These are phyloP conservation scores for Populus deltoides DNA, from an alignment of 345 rosid species.

Conservation along the genomic window DNA sequence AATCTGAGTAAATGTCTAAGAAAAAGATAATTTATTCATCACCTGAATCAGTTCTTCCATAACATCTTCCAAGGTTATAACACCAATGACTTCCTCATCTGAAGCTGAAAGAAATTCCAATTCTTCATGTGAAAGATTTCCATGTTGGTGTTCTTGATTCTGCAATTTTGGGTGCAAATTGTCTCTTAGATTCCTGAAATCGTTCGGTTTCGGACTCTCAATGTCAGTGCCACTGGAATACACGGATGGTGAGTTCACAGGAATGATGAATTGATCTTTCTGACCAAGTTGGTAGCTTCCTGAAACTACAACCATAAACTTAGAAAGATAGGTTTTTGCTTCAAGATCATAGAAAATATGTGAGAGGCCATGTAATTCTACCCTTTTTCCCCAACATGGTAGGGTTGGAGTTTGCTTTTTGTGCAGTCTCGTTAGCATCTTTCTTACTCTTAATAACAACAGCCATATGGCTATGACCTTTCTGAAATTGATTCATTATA, in stretches of 20 bases:
- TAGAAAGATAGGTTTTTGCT: background rate
- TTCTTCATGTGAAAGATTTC: conserved; percentile 17
- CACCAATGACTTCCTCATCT: conserved; percentile 62
- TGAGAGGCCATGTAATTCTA: background rate
- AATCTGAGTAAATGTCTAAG: too few species aligned
- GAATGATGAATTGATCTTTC: conserved; percentile 22
- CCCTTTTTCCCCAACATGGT: conserved; percentile 17
- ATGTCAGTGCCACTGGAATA: conserved; percentile 17
- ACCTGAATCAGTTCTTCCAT: conserved; percentile 87
- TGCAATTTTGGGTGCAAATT: conserved; percentile 4
- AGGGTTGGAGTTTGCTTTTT: conserved; percentile 21
- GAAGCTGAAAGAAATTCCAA: conserved; percentile 30
- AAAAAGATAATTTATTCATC: background rate
- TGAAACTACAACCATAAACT: conserved; percentile 7
- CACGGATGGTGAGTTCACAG: conserved; percentile 19
- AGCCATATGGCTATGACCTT: conserved; percentile 47
- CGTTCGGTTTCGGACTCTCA: conserved; percentile 20
- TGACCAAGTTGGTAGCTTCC: conserved; percentile 24
- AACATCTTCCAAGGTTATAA: conserved; percentile 88
- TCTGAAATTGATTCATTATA: conserved; percentile 45
- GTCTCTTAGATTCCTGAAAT: background rate
- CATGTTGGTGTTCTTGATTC: conserved; percentile 20
- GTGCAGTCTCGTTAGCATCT: conserved; percentile 26
- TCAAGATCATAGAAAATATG: too few species aligned
- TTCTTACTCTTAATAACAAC: conserved; percentile 50